A percentile compares a stretch with the other conserved stretches of the same genome.
These are phyloP conservation scores for Rostrohypoxylon terebratum DNA, from an alignment of 495 filamentous ascomycete species.

Conservation along the genomic window DNA sequence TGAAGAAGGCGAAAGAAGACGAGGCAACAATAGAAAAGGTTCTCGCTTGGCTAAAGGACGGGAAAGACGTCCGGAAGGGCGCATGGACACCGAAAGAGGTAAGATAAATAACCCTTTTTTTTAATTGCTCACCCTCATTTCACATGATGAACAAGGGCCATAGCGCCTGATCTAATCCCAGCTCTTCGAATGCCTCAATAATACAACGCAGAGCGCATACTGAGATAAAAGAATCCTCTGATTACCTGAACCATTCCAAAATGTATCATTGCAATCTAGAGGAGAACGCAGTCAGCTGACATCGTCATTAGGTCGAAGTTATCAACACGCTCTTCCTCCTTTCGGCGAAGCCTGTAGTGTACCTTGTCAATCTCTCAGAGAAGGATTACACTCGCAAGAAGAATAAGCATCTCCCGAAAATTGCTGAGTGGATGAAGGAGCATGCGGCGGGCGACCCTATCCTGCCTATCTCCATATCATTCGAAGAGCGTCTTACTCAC, in stretches of 20 bases:
- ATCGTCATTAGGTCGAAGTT: slow-evolving; percentile 80
- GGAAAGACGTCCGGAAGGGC: slow-evolving; percentile 92
- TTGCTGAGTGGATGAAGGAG: slow-evolving; percentile 93
- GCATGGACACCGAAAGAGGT: slow-evolving; percentile 97
- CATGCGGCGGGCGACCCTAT: slow-evolving; percentile 88
- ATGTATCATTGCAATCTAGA: slow-evolving; percentile 41
- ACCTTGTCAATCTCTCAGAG: slow-evolving; percentile 96
- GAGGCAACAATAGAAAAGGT: slow-evolving; percentile 92
- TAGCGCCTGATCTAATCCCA: slow-evolving; percentile 97
- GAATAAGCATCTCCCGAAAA: slow-evolving; percentile 97
- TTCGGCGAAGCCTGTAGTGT: slow-evolving; percentile 96
- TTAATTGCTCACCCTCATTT: slow-evolving; percentile 41
- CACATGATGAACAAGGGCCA: slow-evolving; percentile 98
- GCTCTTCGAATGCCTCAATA: slow-evolving; percentile 93
- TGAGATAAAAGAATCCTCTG: slow-evolving; percentile 81
- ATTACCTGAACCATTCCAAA: slow-evolving; percentile 59
- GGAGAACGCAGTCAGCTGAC: slow-evolving; percentile 49
- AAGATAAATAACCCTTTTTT: slow-evolving; percentile 57
- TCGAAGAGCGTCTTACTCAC: slow-evolving; percentile 89
- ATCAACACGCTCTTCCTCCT: slow-evolving; percentile 98
- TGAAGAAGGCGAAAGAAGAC: slow-evolving; percentile 97
- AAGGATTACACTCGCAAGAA: slow-evolving; percentile 98
- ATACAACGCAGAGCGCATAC: slow-evolving; percentile 76
- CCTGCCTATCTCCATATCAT: slow-evolving; percentile 89
- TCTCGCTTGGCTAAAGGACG: slow-evolving; percentile 80